Evolutionary conservation across 2,329 filamentous ascomycete species (phyloP).

Genomic region (Thermoascus crustaceus): DNA sequence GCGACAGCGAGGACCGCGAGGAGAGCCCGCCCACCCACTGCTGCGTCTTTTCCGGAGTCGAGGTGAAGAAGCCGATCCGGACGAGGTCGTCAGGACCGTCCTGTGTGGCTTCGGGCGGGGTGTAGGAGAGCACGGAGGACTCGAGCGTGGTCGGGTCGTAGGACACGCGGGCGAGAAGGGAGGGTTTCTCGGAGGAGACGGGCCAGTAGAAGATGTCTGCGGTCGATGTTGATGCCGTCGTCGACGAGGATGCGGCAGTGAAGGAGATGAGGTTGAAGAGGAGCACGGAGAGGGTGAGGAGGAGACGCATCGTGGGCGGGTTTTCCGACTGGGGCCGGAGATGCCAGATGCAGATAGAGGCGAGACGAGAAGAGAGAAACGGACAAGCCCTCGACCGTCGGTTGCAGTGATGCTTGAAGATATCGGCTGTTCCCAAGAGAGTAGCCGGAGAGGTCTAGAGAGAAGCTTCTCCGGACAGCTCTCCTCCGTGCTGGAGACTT

Average conservation of each 20-base stretch:
- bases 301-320: too few species aligned
- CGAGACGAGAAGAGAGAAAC: too few species aligned
- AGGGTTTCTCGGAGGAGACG: conserved; percentile 23
- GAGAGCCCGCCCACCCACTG: conserved; percentile 36
- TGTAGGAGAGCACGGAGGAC: conserved; percentile 31
- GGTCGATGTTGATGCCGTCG: conserved; percentile 13
- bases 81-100: conserved; percentile 41
- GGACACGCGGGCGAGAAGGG: conserved; percentile 31
- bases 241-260: conserved; percentile 10
- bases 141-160: conserved; percentile 32
- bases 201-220: conserved; percentile 34
- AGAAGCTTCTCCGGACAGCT: too few species aligned
- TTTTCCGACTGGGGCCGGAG: too few species aligned
- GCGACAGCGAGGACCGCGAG: conserved; percentile 24
- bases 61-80: conserved; percentile 45
- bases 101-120: conserved; percentile 20
- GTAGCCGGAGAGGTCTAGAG: too few species aligned
- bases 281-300: conserved; percentile 1
- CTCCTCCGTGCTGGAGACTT: too few species aligned
- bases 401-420: too few species aligned
- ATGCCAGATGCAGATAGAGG: too few species aligned
- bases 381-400: too few species aligned
- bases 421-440: too few species aligned
- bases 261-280: conserved; percentile 11
- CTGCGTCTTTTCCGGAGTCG: conserved; percentile 21